phyloP scores from a whole-genome alignment of 2,329 filamentous ascomycete species.

The Microcyclosporella mali region DNA sequence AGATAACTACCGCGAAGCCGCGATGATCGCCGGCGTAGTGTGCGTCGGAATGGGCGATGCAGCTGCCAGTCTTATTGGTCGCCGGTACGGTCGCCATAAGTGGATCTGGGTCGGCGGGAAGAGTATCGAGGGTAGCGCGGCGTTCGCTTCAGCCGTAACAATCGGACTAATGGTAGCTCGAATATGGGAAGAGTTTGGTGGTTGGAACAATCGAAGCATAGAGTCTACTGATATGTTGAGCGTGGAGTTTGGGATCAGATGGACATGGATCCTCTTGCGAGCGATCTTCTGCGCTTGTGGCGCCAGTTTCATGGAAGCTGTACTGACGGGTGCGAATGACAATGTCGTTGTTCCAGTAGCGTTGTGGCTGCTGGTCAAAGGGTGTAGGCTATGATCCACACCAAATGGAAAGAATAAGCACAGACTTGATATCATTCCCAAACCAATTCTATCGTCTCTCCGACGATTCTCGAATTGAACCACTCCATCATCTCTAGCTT shows the following conservation, averaged over 20 bases:
- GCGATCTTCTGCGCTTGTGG: slow-evolving; percentile 66
- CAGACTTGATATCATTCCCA: no score
- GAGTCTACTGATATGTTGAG: no score
- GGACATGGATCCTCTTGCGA: slow-evolving; percentile 45
- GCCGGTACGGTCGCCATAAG: slow-evolving; percentile 77
- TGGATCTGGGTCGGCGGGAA: slow-evolving; percentile 98
- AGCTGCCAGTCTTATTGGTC: slow-evolving; percentile 81
- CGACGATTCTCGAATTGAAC: slow-evolving; percentile 51
- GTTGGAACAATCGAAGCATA: slow-evolving; percentile 50
- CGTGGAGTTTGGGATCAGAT: slow-evolving; percentile 12
- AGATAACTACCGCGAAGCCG: slow-evolving; percentile 58
- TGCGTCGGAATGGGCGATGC: slow-evolving; percentile 95
- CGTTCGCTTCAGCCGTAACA: slow-evolving; percentile 76
- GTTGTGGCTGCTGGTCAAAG: slow-evolving; percentile 85
- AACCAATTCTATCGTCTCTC: slow-evolving; percentile 42
- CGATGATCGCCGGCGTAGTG: slow-evolving; percentile 86
- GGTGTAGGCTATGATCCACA: slow-evolving; percentile 49
- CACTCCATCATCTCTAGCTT: slow-evolving; percentile 49
- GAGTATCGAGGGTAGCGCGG: slow-evolving; percentile 77
- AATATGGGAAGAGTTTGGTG: slow-evolving; percentile 68
- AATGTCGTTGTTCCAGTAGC: slow-evolving; percentile 95
- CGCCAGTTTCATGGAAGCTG: slow-evolving; percentile 88
- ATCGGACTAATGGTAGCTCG: slow-evolving; percentile 64
- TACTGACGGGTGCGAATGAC: slow-evolving; percentile 93
- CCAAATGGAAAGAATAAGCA: no score